Percentiles rank a stretch among this genome's conserved stretches.
These are phyloP conservation scores for Elaeis guineensis DNA, from an alignment of 176 grass and related monocot genomes.

Conservation along the genomic window DNA sequence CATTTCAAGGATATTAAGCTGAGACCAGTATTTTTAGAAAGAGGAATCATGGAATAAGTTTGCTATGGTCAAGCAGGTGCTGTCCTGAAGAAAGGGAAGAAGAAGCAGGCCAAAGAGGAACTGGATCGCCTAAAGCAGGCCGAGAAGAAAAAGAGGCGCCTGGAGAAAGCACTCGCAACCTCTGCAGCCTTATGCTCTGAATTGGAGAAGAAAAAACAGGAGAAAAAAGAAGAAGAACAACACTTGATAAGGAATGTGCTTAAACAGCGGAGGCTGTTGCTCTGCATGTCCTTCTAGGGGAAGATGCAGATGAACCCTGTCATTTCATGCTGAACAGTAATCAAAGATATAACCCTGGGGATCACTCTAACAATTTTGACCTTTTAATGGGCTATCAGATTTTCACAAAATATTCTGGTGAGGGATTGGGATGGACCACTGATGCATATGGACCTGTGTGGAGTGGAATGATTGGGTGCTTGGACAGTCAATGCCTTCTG, in stretches of 20 bases:
- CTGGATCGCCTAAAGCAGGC: conserved; percentile 44
- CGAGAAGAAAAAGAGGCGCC: conserved; percentile 61
- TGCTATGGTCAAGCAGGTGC: conserved; percentile 24
- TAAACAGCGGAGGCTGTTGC: conserved; percentile 81
- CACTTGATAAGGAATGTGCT: conserved; percentile 95
- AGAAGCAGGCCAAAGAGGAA: conserved; percentile 48
- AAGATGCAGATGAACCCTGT: conserved; percentile 64
- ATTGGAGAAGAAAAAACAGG: conserved; percentile 70
- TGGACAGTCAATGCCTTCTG: conserved; percentile 24
- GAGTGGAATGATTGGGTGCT: conserved; percentile 45
- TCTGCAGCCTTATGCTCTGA: conserved; percentile 62
- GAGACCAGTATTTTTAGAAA: not conserved
- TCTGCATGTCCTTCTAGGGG: conserved; percentile 86
- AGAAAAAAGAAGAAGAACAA: conserved; percentile 71
- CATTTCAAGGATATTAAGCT: conserved; percentile 2
- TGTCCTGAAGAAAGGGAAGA: conserved; percentile 48
- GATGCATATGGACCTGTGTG: not conserved
- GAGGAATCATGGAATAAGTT: conserved; percentile 54
- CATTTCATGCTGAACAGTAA: conserved; percentile 49
- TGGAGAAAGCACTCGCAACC: conserved; percentile 69
- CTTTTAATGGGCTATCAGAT: not conserved
- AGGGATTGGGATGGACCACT: not conserved
- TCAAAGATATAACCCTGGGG: conserved; percentile 42
- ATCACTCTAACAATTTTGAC: conserved; percentile 19
- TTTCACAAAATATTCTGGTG: not conserved